A percentile compares a stretch with the other conserved stretches of the same genome.
phyloP scores from a whole-genome alignment of 345 rosid genomes.

The Camelina neglecta region DNA sequence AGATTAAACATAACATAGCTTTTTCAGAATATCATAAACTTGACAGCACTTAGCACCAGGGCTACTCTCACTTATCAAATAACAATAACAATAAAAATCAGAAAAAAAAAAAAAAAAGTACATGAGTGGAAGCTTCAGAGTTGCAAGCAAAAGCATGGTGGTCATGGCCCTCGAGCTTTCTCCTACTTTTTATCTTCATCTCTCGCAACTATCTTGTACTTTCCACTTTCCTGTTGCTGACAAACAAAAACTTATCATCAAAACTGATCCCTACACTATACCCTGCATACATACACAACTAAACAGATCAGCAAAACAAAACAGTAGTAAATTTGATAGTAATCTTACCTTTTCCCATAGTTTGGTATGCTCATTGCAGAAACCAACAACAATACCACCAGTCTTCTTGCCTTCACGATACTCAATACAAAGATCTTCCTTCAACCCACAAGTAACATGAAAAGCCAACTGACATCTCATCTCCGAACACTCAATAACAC shows the following conservation, averaged over 20 bases:
- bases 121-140: conserved; percentile 21
- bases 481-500: conserved; percentile 88
- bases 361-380: conserved; percentile 75
- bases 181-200: conserved; percentile 49
- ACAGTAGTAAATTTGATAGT: background rate
- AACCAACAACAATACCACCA: conserved; percentile 82
- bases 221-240: conserved; percentile 90
- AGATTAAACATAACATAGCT: background rate
- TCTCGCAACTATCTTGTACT: conserved; percentile 94
- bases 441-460: conserved; percentile 87
- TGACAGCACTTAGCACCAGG: background rate
- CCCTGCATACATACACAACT: background rate
- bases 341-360: conserved; percentile 79
- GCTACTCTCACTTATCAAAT: background rate
- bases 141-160: conserved; percentile 24
- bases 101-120: conserved; percentile 13
- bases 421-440: conserved; percentile 76
- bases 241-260: conserved; percentile 32
- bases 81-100: background rate
- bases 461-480: conserved; percentile 69
- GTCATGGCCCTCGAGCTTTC: background rate
- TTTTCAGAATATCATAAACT: background rate
- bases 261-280: background rate
- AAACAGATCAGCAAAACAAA: background rate
- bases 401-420: conserved; percentile 67